Evolutionary conservation across 2,329 filamentous ascomycete species (phyloP).

Genomic region (Aspergillus persii): DNA sequence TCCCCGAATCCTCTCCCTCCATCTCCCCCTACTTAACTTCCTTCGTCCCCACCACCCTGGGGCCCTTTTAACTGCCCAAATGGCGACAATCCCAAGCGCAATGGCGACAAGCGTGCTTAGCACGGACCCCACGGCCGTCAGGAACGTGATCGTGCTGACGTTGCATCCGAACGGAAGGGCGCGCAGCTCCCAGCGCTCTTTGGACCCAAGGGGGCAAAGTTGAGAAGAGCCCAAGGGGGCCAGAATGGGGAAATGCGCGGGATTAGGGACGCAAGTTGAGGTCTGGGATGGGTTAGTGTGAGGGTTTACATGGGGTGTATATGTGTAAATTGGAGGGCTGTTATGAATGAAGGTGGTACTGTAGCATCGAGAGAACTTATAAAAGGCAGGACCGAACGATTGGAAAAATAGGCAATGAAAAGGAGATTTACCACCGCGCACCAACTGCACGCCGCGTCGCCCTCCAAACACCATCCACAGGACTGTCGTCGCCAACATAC

Average conservation of each 20-base stretch:
- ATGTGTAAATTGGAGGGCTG: not conserved
- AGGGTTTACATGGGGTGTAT: not conserved
- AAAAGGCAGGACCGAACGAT: too few species aligned
- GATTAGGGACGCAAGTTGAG: constrained; percentile 41
- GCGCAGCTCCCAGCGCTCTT: constrained; percentile 44
- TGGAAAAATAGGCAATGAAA: not conserved
- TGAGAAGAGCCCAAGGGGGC: constrained; percentile 33
- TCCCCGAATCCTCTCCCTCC: too few species aligned
- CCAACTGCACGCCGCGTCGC: constrained; percentile 37
- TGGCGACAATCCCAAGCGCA: constrained; percentile 16
- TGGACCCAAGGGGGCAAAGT: constrained; percentile 40
- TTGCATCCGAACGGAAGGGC: constrained; percentile 39
- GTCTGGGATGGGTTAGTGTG: constrained; percentile 22
- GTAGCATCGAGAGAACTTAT: too few species aligned
- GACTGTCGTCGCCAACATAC: constrained; percentile 39
- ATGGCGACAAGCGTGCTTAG: constrained; percentile 27
- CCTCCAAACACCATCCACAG: constrained; percentile 33
- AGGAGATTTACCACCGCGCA: constrained; percentile 34
- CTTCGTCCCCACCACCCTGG: constrained; percentile 9
- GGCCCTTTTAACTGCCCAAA: constrained; percentile 16
- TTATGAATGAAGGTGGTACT: too few species aligned
- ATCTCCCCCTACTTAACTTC: not conserved
- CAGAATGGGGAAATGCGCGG: constrained; percentile 35
- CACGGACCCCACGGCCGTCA: constrained; percentile 35
- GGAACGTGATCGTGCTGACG: constrained; percentile 40